These are phyloP conservation scores for Apiosordaria backusii DNA, from an alignment of 495 filamentous ascomycete genomes.

Conservation along the genomic window DNA sequence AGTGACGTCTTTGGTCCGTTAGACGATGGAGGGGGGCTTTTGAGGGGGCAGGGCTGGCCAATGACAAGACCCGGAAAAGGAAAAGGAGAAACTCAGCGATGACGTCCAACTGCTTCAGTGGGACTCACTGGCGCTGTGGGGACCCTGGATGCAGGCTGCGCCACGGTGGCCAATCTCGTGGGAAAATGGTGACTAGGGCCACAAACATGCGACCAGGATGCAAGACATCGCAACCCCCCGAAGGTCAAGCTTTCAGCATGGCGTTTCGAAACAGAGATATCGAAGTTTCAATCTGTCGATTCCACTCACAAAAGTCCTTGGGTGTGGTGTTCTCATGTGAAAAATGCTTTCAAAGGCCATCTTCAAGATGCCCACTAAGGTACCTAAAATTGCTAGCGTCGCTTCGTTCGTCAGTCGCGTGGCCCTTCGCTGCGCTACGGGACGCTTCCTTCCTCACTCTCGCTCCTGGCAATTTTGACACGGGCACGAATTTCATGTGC, in stretches of 20 bases:
- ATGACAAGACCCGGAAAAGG: not conserved
- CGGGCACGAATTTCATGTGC: too few species aligned
- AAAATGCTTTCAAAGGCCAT: not conserved
- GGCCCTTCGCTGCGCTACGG: too few species aligned
- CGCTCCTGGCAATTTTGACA: too few species aligned
- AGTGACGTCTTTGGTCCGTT: not conserved
- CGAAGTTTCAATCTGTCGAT: not conserved
- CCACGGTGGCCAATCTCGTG: not conserved
- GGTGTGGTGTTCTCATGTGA: not conserved
- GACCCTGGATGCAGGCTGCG: not conserved
- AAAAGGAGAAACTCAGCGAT: not conserved
- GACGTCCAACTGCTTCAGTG: conserved; percentile 1
- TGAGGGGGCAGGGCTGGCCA: not conserved
- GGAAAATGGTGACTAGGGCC: not conserved
- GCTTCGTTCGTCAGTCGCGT: too few species aligned
- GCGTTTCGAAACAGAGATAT: not conserved
- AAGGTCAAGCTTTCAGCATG: not conserved
- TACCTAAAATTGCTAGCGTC: too few species aligned
- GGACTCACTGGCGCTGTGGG: not conserved
- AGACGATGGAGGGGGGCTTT: not conserved
- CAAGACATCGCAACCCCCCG: not conserved
- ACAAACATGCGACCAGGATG: conserved; percentile 1
- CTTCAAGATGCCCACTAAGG: conserved; percentile 1
- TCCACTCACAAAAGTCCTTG: too few species aligned
- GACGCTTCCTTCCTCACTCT: too few species aligned